Percentiles rank a stretch among this genome's conserved stretches.
phyloP scores from a whole-genome alignment of 1,284 basidiomycete species.

The Apiotrichum sp. region DNA sequence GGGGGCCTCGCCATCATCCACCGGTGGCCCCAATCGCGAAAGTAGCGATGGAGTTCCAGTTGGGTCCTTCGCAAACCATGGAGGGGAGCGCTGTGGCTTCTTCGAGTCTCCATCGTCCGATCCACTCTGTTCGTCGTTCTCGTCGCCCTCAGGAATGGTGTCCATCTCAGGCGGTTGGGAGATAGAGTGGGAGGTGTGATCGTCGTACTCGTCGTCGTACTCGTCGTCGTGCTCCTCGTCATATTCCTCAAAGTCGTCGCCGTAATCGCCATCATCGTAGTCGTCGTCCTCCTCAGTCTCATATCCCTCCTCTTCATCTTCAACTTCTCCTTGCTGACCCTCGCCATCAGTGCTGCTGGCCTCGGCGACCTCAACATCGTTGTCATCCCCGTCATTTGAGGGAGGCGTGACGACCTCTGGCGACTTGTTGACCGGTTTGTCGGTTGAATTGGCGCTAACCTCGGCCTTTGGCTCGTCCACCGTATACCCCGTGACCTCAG shows the following conservation, averaged over 20 bases:
- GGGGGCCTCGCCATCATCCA: neutral
- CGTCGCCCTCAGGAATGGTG: conserved; percentile 29
- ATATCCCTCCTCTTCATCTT: conserved; percentile 20
- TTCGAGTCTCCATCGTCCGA: conserved; percentile 15
- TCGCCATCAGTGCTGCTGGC: neutral
- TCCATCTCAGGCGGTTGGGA: conserved; percentile 26
- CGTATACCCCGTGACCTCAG: too few relatives aligned
- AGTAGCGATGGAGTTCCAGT: neutral
- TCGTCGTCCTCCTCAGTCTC: conserved; percentile 21
- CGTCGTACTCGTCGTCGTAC: conserved; percentile 7
- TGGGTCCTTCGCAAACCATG: conserved; percentile 23
- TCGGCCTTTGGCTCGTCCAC: too few relatives aligned
- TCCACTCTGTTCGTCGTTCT: conserved; percentile 2
- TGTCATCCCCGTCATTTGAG: neutral
- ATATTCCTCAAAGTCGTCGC: conserved; percentile 14
- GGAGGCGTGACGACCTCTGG: neutral
- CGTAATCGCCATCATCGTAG: conserved; percentile 17
- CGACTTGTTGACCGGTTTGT: neutral
- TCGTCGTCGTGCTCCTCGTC: conserved; percentile 21
- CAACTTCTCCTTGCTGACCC: conserved; percentile 5
- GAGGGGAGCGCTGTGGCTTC: conserved; percentile 27
- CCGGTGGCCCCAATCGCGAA: conserved; percentile 12
- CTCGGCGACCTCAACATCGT: neutral
- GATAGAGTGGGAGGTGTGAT: conserved; percentile 12
- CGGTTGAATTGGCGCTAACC: too few relatives aligned